Evolutionary conservation across 441 rosid species (phyloP), one percentile per base, ranked within the genome.

Genomic region (Bocquillonia castaneifolia): DNA sequence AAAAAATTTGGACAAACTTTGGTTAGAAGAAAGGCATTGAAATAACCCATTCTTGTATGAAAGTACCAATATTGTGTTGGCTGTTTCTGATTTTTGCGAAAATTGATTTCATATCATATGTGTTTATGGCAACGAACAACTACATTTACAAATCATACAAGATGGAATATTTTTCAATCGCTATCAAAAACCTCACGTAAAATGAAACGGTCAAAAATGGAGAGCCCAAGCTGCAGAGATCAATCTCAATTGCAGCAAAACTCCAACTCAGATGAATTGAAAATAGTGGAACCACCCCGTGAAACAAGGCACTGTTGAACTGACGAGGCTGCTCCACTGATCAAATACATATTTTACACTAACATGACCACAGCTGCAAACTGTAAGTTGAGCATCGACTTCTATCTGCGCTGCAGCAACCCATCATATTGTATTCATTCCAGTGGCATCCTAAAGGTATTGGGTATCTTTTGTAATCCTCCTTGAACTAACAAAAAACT

Each of bases 281-380:
- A 52, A 68, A 75, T 48, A 56, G 69, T 39, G 42, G 25, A 75
- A 75, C 66, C 68, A 68, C 76, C 75, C 70, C 6, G 57, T 66
- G 39, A 15, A 56, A 66, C 63, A 34, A 56, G 59, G 56, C 52
- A 17, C 59, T 47, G 32, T 10, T 23, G 32, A 18, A 52, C 14
- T 59, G 26, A 18, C 29, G 29, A 60, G 53, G 63, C 61, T 59
- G 75, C 34, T 77, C 72, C 29, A 22, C 63, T 29, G 45, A 40
- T 23, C 59, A 29, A 64, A 59, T 68, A 79, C 78, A 72, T 70
- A 77, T 78, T 79, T 77, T 80, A 80, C 84, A 80, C 53, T 63
- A 64, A 51, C 63, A 40, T 5, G 55, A 44, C 48, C 66, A 70
- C 63, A 37, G 75, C 81, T 13, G 47, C 69, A 34, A 57, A 67